Evolutionary conservation across 2,329 filamentous ascomycete species (phyloP), one percentile per base, ranked within the genome.

Genomic region (Paecilomyces sp.): DNA sequence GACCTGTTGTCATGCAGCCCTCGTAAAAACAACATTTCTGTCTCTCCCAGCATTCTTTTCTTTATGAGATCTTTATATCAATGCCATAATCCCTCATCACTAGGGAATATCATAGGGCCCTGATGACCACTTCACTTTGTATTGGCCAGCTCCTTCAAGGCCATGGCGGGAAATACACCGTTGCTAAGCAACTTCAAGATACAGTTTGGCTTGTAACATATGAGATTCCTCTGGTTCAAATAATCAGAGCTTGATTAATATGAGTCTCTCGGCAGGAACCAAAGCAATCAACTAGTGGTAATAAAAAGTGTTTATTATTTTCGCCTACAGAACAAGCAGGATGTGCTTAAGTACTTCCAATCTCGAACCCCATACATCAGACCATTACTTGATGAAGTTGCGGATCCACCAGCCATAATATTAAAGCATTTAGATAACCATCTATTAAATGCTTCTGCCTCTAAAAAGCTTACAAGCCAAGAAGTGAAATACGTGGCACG

Each of bases 361-460:
- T 57, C 47, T 57, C 56, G 13, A 41, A 57, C 56, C 18, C 47
- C 28, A 7, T 57, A 53, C 56, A 57, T 57, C 50, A 47, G 56
- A n/a, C 41, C 56, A 22, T 57, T 57, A 8, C 22, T 57, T 53
- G 56, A 57, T 51, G 56, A 57, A 36, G 34, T 57, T 11, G 24
- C 56, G 2, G 47, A 57, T 34, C 56, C 56, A 34, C 47, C 56
- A 2, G 56, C 56, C 22, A 57, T 57, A 57, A 41, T 57, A 6
- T 57, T 57, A 12, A 31, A 51, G 25, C 25, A 57, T 34, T 15
- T 57, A 24, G 13, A 52, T 34, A 41, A 53, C 25, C 56, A 57
- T 36, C 41, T 57, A 33, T 33, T n/a, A n/a, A n/a, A n/a, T n/a
- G n/a, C n/a, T n/a, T n/a, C n/a, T n/a, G n/a, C n/a, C n/a, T n/a